Evolutionary conservation across 371 early-diverging fungal species (phyloP).

Genomic region (Mucor velutinosus): DNA sequence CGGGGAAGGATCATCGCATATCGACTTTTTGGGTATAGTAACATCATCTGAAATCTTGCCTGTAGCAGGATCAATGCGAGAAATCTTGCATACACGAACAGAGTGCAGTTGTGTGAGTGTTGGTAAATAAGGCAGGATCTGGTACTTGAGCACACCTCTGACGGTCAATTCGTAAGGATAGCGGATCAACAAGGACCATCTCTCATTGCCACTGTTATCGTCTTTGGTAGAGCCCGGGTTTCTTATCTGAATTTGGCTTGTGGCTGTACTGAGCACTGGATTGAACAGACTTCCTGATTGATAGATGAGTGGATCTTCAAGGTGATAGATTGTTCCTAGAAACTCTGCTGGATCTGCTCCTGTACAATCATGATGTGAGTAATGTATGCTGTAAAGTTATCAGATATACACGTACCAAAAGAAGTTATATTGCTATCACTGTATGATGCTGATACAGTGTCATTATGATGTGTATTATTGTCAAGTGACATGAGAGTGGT

Average conservation of each 20-base stretch:
- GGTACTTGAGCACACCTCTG: conserved; percentile 68
- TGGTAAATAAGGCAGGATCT: conserved; percentile 34
- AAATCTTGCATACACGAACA: conserved; percentile 45
- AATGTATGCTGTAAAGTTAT: not conserved
- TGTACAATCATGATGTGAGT: not conserved
- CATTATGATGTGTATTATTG: not conserved
- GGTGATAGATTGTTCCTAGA: conserved; percentile 30
- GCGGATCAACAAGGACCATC: conserved; percentile 50
- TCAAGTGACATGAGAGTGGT: conserved; percentile 1
- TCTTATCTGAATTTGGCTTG: conserved; percentile 30
- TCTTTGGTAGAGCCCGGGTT: conserved; percentile 27
- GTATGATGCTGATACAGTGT: not conserved
- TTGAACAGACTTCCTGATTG: conserved; percentile 21
- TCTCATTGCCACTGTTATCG: conserved; percentile 29
- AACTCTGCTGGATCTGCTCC: conserved; percentile 33
- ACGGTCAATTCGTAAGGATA: conserved; percentile 68
- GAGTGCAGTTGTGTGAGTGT: conserved; percentile 28
- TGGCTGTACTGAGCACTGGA: conserved; percentile 20
- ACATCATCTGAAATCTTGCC: conserved; percentile 36
- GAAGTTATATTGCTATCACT: not conserved
- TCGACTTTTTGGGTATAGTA: conserved; percentile 30
- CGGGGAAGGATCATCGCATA: conserved; percentile 37
- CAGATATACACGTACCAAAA: not conserved
- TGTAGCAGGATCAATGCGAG: conserved; percentile 49
- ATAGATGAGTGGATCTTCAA: conserved; percentile 29